A percentile compares a stretch with the other conserved stretches of the same genome.
phyloP scores from a whole-genome alignment of 108 stramenopile genomes.

The Stephanodiscus triporus region DNA sequence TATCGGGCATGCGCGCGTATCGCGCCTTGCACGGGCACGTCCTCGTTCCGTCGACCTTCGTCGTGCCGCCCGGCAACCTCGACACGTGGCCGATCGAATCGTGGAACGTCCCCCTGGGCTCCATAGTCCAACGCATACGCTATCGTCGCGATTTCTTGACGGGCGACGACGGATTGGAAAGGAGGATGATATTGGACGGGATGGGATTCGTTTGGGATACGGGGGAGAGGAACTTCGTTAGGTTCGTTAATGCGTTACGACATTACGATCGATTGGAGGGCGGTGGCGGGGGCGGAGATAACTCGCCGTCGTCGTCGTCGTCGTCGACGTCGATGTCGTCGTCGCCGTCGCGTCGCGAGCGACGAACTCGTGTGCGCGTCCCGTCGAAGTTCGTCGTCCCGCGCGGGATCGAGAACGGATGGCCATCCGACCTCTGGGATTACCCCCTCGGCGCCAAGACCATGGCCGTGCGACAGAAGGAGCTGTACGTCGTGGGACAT shows the following conservation, averaged over 20 bases:
- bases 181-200: conserved; percentile 67
- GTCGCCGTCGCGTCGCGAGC: conserved; percentile 22
- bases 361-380: conserved; percentile 51
- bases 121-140: conserved; percentile 67
- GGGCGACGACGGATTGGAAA: conserved; percentile 30
- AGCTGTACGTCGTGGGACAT: conserved; percentile 73
- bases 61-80: conserved; percentile 51
- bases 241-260: conserved; percentile 58
- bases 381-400: conserved; percentile 79
- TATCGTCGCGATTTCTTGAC: conserved; percentile 68
- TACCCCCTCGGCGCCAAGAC: conserved; percentile 82
- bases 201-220: conserved; percentile 83
- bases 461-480: conserved; percentile 79
- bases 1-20: conserved; percentile 73
- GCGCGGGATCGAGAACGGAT: conserved; percentile 44
- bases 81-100: conserved; percentile 61
- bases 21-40: conserved; percentile 55
- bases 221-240: conserved; percentile 60
- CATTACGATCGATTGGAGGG: conserved; percentile 58
- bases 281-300: too few relatives aligned
- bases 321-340: not conserved
- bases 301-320: not conserved
- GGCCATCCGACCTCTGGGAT: conserved; percentile 73
- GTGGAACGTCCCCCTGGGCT: conserved; percentile 76
- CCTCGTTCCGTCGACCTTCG: conserved; percentile 71